phyloP scores from a whole-genome alignment of 441 rosid genomes.

The Pelargonium australe region DNA sequence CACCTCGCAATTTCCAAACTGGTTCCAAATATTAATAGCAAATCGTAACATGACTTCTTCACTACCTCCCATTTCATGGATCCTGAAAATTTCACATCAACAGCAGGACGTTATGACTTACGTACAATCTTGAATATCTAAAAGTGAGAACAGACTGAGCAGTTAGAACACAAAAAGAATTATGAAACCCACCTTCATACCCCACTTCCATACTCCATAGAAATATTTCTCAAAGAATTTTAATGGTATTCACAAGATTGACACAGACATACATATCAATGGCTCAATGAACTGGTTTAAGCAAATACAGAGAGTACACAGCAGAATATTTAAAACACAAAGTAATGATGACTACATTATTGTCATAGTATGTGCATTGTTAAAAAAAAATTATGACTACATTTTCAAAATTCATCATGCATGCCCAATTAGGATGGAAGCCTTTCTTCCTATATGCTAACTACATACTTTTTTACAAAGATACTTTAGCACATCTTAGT shows the following conservation, averaged over 20 bases:
- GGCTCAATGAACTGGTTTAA: no score
- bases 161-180: neutral
- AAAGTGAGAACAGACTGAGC: neutral
- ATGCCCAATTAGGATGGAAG: neutral
- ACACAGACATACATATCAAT: no score
- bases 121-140: no score
- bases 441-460: constrained; percentile 2
- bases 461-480: neutral
- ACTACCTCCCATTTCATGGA: constrained; percentile 49
- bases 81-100: constrained; percentile 40
- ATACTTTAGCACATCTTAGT: neutral
- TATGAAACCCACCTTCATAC: neutral
- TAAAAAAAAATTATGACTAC: no score
- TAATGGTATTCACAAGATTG: no score
- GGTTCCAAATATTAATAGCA: constrained; percentile 55
- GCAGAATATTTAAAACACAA: neutral
- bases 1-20: constrained; percentile 42
- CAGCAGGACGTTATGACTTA: neutral
- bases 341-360: neutral
- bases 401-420: neutral
- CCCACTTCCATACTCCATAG: no score
- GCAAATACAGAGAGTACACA: neutral
- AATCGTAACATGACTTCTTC: constrained; percentile 51
- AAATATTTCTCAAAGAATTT: no score
- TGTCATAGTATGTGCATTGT: neutral